Evolutionary conservation across 768 basidiomycete species (phyloP).

Genomic region (Hemileccinum impolitum): DNA sequence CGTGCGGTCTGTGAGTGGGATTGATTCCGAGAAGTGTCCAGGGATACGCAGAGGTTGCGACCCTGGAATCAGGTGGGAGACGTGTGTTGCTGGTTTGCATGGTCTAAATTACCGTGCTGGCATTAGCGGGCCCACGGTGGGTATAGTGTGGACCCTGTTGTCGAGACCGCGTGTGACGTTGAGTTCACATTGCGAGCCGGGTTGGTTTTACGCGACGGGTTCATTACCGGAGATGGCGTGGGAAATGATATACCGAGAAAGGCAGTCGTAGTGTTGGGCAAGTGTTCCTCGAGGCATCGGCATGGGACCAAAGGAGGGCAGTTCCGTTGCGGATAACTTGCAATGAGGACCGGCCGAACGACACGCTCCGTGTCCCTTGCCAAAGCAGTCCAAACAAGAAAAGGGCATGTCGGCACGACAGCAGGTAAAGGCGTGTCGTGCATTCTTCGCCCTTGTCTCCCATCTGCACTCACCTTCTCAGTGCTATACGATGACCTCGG

Average conservation of each 20-base stretch:
- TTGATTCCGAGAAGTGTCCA: no score
- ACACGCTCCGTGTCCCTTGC: slow-evolving; percentile 12
- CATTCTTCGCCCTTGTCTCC: slow-evolving; percentile 37
- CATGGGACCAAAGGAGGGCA: slow-evolving; percentile 20
- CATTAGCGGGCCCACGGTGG: slow-evolving; percentile 18
- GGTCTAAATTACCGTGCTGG: slow-evolving; percentile 20
- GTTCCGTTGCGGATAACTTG: slow-evolving; percentile 21
- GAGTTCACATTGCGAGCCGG: not conserved
- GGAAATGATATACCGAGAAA: slow-evolving; percentile 5
- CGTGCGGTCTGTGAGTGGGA: no score
- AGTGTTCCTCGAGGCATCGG: slow-evolving; percentile 29
- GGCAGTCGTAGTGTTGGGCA: slow-evolving; percentile 24
- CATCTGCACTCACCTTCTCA: slow-evolving; percentile 33
- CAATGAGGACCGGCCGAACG: slow-evolving; percentile 25
- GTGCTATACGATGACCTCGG: slow-evolving; percentile 36
- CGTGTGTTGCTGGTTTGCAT: slow-evolving; percentile 10
- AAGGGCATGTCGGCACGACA: slow-evolving; percentile 32
- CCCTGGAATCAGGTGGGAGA: slow-evolving; percentile 3
- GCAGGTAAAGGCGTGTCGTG: slow-evolving; percentile 37
- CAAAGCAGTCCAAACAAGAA: slow-evolving; percentile 31
- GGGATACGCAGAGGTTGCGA: no score
- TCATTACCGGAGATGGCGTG: slow-evolving; percentile 30
- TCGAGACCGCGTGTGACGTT: not conserved
- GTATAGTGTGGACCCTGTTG: slow-evolving; percentile 22
- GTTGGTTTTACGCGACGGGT: slow-evolving; percentile 1